Conservation (phyloP, 768 basidiomycete species). For the Xanthoconium stramineum region DNA sequence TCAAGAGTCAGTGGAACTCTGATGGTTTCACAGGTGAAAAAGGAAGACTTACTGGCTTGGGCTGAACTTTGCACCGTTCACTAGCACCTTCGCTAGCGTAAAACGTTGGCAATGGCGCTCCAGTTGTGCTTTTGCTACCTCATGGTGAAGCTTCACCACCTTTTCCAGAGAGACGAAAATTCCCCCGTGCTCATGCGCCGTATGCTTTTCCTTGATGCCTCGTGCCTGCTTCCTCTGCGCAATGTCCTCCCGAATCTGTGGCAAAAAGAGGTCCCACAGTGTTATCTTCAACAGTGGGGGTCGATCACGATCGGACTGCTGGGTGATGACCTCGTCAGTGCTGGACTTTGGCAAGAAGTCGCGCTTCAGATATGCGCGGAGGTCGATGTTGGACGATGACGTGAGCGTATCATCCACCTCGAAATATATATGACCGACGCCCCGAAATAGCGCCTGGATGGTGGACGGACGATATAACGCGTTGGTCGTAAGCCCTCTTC, state of each 20-base stretch:
- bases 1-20: background rate
- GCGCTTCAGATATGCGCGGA: background rate
- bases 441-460: slow-evolving; percentile 8
- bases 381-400: background rate
- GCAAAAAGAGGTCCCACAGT: background rate
- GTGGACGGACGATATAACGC: background rate
- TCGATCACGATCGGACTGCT: background rate
- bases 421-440: background rate
- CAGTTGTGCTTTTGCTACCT: background rate
- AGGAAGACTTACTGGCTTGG: background rate
- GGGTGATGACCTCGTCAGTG: background rate
- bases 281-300: slow-evolving; percentile 3
- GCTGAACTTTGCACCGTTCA: background rate
- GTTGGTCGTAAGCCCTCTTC: background rate
- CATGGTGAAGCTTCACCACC: background rate
- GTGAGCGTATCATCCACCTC: background rate
- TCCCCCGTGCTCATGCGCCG: background rate
- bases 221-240: background rate
- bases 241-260: background rate
- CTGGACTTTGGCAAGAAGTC: background rate
- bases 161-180: background rate
- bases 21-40: background rate
- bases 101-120: background rate
- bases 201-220: background rate
- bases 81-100: background rate